Evolutionary conservation across 306 rosid genomes (phyloP).

Genomic region (Acacia melanoxylon): DNA sequence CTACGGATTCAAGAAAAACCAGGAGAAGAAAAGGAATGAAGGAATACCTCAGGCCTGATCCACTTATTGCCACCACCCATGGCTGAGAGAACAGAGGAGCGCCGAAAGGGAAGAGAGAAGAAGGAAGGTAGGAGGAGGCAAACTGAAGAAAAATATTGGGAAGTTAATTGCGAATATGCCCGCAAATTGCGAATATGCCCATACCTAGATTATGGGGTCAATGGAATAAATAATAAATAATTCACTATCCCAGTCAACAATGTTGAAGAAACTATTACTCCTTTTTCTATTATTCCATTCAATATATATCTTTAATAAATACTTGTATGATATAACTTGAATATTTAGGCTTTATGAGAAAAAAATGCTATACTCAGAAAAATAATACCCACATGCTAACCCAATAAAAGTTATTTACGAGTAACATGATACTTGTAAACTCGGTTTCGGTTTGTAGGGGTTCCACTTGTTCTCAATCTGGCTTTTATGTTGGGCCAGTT

Average conservation of each 20-base stretch:
- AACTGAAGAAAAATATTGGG: background rate
- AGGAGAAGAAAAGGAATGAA: background rate
- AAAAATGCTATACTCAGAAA: too few species aligned
- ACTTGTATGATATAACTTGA: too few species aligned
- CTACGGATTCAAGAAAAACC: background rate
- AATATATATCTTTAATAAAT: too few species aligned
- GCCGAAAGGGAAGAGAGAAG: slow-evolving; percentile 17
- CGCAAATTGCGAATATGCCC: background rate
- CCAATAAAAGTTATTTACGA: too few species aligned
- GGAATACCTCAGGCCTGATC: slow-evolving; percentile 83
- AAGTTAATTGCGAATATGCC: background rate
- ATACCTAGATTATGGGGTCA: background rate
- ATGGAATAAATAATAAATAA: background rate
- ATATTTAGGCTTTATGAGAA: too few species aligned
- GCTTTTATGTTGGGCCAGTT: too few species aligned
- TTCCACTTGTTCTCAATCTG: too few species aligned
- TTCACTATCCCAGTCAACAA: background rate
- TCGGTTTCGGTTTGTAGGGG: too few species aligned
- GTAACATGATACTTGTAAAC: too few species aligned
- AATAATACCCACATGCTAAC: too few species aligned
- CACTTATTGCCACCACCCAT: slow-evolving; percentile 57
- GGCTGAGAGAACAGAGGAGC: slow-evolving; percentile 14
- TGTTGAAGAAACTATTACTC: background rate
- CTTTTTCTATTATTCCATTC: background rate
- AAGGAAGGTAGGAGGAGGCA: background rate